These are phyloP conservation scores for Perkinsus chesapeaki DNA, from an alignment of 169 alveolate genomes.

Conservation along the genomic window DNA sequence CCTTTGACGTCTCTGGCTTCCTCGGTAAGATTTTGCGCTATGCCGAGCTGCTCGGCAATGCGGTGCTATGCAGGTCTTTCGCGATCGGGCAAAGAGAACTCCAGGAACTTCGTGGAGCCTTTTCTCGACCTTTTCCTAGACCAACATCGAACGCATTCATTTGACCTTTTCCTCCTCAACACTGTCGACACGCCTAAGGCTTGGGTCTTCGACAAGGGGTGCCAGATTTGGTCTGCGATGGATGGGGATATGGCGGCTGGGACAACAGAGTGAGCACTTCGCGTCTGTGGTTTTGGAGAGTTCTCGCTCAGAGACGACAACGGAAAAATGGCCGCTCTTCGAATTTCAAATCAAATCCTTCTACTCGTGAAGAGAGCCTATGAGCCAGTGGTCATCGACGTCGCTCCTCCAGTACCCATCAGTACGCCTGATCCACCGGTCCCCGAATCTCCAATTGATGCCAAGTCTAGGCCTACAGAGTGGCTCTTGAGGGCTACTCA, in stretches of 20 bases:
- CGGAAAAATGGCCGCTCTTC: neutral
- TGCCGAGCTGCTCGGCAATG: too few species aligned
- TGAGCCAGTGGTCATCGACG: neutral
- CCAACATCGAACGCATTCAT: neutral
- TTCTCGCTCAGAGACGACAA: neutral
- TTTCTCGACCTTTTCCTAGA: neutral
- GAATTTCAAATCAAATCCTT: neutral
- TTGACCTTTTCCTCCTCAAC: neutral
- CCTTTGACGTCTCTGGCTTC: neutral
- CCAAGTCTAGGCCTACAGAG: neutral
- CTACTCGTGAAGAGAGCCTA: neutral
- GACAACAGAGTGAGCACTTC: neutral
- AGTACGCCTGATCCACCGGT: neutral
- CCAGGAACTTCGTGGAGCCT: neutral
- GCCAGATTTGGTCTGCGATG: neutral
- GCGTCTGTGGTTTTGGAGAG: neutral
- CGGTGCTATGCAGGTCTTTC: too few species aligned
- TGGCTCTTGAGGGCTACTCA: neutral
- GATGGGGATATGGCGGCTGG: neutral
- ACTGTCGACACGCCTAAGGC: neutral
- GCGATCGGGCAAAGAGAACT: too few species aligned
- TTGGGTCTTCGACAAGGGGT: neutral
- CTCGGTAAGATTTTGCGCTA: neutral
- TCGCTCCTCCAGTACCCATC: neutral
- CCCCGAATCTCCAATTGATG: neutral